Evolutionary conservation across 352 stramenopile genomes (phyloP), one percentile per base, ranked within the genome.

Genomic region (Phytopythium kandeliae): DNA sequence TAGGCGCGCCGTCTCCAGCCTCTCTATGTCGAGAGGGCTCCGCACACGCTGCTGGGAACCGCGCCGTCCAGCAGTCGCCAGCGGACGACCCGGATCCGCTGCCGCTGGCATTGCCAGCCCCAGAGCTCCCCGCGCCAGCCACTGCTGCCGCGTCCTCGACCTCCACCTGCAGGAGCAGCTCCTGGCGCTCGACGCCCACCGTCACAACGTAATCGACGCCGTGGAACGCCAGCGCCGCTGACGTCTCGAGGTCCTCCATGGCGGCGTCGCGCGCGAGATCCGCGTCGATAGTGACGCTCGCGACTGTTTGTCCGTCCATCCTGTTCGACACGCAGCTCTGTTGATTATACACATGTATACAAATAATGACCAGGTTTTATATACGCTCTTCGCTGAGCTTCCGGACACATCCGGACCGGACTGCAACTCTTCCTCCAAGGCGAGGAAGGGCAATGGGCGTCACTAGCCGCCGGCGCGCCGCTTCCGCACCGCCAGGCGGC

Each of bases 191-290:
- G 21, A 89, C 71, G 45, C 71, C 62, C 30, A 89, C 62, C 35
- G 81, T 87, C 58, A 84, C 75, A n/a, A 87, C 65, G 62, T 89
- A 91, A 41, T 62, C 73, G 42, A 79, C 71, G 46, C 78, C 82
- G 46, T 92, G 79, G 58, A 89, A 91, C 48, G 77, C 70, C 48
- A 89, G 65, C 52, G 63, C 59, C 16, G 69, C 63, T 38, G 70
- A 78, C 52, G 70, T 80, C 72, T 90, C 81, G 22, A 88, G 60
- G 51, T 80, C 68, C 58, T 83, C 65, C 68, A 76, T 78, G 4
- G 28, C 28, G 9, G 28, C 28, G 26, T 41, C 36, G n/a, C n/a
- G n/a, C 4, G 13, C 53, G 8, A 12, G 26, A 31, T 25, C 19
- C 13, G 42, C 19, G 19, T 19, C 21, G 22, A 46, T 44, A 44